Evolutionary conservation across 805 yeast genomes (phyloP).

Genomic region (Ogataea angusta): DNA sequence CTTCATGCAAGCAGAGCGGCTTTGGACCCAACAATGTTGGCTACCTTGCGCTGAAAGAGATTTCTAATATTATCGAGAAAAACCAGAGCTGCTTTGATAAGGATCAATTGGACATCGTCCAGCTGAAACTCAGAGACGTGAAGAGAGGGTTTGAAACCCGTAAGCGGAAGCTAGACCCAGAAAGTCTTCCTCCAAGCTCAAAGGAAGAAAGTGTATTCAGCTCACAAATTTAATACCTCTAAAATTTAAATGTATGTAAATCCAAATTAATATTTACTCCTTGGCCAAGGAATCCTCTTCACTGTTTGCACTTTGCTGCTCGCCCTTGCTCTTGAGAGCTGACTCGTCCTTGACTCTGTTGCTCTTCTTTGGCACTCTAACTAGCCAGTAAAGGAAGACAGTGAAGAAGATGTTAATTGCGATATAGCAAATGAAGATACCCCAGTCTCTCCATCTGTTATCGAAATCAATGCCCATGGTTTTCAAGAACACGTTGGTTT

Average conservation of each 20-base stretch:
- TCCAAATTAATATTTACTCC: not conserved
- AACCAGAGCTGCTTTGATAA: slow-evolving; percentile 10
- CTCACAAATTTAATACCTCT: not conserved
- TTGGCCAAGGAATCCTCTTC: slow-evolving; percentile 1
- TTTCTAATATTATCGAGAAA: slow-evolving; percentile 6
- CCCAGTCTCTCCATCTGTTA: slow-evolving; percentile 63
- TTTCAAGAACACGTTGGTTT: slow-evolving; percentile 59
- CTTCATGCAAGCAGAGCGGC: slow-evolving; percentile 7
- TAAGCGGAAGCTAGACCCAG: not conserved
- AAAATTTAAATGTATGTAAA: not conserved
- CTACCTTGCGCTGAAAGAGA: slow-evolving; percentile 9
- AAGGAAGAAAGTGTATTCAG: slow-evolving; percentile 1
- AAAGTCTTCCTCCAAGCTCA: not conserved
- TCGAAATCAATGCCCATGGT: slow-evolving; percentile 39
- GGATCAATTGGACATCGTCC: slow-evolving; percentile 3
- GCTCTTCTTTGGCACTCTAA: slow-evolving; percentile 69
- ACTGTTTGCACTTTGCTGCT: not conserved
- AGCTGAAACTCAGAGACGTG: slow-evolving; percentile 1
- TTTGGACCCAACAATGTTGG: slow-evolving; percentile 11
- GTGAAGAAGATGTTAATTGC: slow-evolving; percentile 38
- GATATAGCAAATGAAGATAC: slow-evolving; percentile 50
- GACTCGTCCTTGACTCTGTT: slow-evolving; percentile 30
- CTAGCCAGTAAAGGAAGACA: slow-evolving; percentile 47
- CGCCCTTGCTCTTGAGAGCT: slow-evolving; percentile 15
- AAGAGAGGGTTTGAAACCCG: not conserved